Evolutionary conservation across 73 alveolate species (phyloP).

Genomic region (Paramecium caudatum): DNA sequence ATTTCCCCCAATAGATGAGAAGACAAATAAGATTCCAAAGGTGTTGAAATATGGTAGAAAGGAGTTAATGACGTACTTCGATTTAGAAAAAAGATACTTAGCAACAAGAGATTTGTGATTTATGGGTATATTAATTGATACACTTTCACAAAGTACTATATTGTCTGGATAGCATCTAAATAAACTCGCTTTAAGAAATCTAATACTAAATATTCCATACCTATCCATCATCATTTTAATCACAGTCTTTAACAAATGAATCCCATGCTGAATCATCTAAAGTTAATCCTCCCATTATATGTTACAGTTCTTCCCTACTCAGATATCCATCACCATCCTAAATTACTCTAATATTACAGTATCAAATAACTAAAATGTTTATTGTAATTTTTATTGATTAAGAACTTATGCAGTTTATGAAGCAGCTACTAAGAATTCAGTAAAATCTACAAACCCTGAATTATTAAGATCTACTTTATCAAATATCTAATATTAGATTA

Average conservation of each 20-base stretch:
- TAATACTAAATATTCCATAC: too few species aligned
- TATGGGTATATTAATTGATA: too few species aligned
- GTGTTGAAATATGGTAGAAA: conserved; percentile 79
- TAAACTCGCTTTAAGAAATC: too few species aligned
- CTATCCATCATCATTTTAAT: too few species aligned
- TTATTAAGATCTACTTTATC: conserved; percentile 64
- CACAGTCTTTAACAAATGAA: too few species aligned
- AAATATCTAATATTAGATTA: conserved; percentile 17
- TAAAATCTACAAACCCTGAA: conserved; percentile 80
- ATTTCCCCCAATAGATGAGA: conserved; percentile 79
- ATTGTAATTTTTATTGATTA: conserved; percentile 5
- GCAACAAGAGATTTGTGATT: conserved; percentile 79
- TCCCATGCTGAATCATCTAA: conserved; percentile 25
- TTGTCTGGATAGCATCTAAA: too few species aligned
- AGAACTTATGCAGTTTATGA: not conserved
- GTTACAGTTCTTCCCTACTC: conserved; percentile 12
- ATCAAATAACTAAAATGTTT: conserved; percentile 56
- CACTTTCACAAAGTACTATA: too few species aligned
- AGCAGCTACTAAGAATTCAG: conserved; percentile 77
- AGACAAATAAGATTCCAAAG: conserved; percentile 71
- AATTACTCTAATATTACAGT: too few species aligned
- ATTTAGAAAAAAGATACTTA: conserved; percentile 80
- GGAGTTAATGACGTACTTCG: conserved; percentile 78
- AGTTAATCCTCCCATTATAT: conserved; percentile 46
- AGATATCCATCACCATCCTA: conserved; percentile 56